A percentile compares a stretch with the other conserved stretches of the same genome.
These are phyloP conservation scores for Coffea eugenioides DNA, from an alignment of 257 asterid genomes.

Conservation along the genomic window DNA sequence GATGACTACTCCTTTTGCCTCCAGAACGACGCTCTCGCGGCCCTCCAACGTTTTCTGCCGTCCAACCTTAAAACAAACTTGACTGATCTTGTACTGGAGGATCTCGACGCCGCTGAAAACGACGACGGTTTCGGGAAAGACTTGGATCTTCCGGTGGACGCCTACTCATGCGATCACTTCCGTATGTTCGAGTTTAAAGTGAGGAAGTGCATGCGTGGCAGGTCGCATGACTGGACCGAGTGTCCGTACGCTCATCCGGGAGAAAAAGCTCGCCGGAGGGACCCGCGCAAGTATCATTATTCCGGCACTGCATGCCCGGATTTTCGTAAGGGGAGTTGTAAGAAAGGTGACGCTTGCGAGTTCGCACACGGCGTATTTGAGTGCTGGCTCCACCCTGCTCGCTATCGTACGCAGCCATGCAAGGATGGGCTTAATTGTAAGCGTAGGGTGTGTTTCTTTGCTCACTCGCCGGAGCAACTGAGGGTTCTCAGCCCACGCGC, in stretches of 20 bases:
- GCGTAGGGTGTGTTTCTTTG: conserved; percentile 85
- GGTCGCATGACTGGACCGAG: conserved; percentile 93
- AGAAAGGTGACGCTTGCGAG: conserved; percentile 69
- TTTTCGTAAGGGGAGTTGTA: conserved; percentile 61
- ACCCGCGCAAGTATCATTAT: conserved; percentile 72
- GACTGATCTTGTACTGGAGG: conserved; percentile 19
- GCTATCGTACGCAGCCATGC: conserved; percentile 89
- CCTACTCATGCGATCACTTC: conserved; percentile 76
- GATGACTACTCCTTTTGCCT: conserved; percentile 44
- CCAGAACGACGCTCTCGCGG: conserved; percentile 34
- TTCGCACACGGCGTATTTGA: conserved; percentile 81
- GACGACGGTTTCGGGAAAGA: conserved; percentile 19
- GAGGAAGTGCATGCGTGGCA: conserved; percentile 62
- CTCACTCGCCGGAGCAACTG: conserved; percentile 77
- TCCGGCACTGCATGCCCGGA: conserved; percentile 83
- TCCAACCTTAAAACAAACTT: conserved; percentile 36
- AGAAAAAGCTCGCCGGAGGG: conserved; percentile 88
- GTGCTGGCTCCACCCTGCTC: conserved; percentile 89
- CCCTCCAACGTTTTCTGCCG: conserved; percentile 55
- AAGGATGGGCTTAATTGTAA: conserved; percentile 67
- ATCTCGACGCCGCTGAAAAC: conserved; percentile 38
- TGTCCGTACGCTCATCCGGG: conserved; percentile 92
- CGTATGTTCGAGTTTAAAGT: conserved; percentile 87
- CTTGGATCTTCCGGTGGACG: conserved; percentile 58
- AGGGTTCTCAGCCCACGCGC: conserved; percentile 58